A percentile compares a stretch with the other conserved stretches of the same genome.
Evolutionary conservation across 257 asterid species (phyloP).

Genomic region (Cordia subcordata): DNA sequence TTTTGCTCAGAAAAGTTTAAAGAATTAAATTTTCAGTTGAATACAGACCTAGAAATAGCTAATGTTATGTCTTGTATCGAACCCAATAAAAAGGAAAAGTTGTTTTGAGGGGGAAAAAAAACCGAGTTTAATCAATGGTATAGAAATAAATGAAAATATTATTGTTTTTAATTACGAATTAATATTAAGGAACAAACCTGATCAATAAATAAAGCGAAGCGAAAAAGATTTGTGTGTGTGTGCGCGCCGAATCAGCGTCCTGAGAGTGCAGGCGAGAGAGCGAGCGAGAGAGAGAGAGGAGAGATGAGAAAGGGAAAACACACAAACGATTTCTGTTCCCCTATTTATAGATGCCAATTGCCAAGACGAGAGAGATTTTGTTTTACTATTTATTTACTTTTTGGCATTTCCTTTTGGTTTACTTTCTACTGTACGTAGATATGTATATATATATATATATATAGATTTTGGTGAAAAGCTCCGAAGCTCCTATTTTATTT

Average conservation of each 20-base stretch:
- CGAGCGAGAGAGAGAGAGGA: neutral
- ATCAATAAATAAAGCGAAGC: neutral
- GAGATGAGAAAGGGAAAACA: neutral
- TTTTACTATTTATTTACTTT: too few species aligned
- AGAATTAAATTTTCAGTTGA: neutral
- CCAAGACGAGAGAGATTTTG: neutral
- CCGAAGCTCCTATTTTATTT: too few species aligned
- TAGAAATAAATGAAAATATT: neutral
- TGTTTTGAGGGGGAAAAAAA: too few species aligned
- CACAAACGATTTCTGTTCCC: neutral
- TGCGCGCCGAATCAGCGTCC: neutral
- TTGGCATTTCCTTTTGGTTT: neutral
- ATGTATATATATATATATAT: too few species aligned
- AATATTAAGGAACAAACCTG: neutral
- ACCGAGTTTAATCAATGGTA: neutral
- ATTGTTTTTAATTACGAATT: too few species aligned
- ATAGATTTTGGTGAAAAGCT: too few species aligned
- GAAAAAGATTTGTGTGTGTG: neutral
- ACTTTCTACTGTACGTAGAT: too few species aligned
- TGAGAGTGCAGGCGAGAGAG: neutral
- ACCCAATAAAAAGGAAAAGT: neutral
- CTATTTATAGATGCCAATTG: neutral
- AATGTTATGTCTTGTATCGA: neutral
- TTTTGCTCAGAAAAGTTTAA: neutral
- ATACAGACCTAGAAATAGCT: neutral